A percentile compares a stretch with the other conserved stretches of the same genome.
These are phyloP conservation scores for Pichia sp. DNA, from an alignment of 1,139 yeast genomes.

Conservation along the genomic window DNA sequence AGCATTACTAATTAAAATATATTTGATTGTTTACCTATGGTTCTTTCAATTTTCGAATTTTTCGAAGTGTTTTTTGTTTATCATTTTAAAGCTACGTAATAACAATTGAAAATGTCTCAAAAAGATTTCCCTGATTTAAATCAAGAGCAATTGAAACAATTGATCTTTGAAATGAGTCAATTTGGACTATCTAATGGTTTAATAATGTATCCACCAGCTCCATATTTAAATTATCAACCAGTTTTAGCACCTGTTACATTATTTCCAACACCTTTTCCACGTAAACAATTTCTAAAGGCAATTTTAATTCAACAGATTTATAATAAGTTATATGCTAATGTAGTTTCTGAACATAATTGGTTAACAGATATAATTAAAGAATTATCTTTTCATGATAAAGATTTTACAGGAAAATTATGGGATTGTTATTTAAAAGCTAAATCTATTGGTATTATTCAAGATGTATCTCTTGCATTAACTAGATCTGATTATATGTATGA, in stretches of 20 bases:
- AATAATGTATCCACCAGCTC: constrained; percentile 62
- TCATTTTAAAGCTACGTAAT: neutral
- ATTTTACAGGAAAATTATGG: constrained; percentile 77
- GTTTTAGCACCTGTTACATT: constrained; percentile 80
- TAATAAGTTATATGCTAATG: constrained; percentile 66
- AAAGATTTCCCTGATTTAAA: constrained; percentile 18
- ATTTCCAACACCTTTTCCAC: constrained; percentile 86
- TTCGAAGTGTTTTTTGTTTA: neutral
- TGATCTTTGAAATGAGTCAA: constrained; percentile 50
- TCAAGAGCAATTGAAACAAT: constrained; percentile 8
- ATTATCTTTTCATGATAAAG: constrained; percentile 55
- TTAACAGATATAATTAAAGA: constrained; percentile 48
- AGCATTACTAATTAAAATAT: too few species aligned
- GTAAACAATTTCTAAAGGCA: constrained; percentile 58
- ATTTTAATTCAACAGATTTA: constrained; percentile 58
- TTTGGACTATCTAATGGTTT: constrained; percentile 79
- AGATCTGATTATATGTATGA: constrained; percentile 88
- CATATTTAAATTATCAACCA: constrained; percentile 40
- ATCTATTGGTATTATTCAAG: constrained; percentile 52
- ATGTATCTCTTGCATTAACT: constrained; percentile 73
- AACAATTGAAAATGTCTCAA: constrained; percentile 1
- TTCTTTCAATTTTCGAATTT: too few species aligned
- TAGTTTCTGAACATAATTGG: constrained; percentile 57
- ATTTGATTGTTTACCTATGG: too few species aligned
- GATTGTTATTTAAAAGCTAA: constrained; percentile 47